Percentiles rank a stretch among this genome's conserved stretches.
Evolutionary conservation across 1,284 basidiomycete genomes (phyloP).

Genomic region (Ganoderma leucocontextum): DNA sequence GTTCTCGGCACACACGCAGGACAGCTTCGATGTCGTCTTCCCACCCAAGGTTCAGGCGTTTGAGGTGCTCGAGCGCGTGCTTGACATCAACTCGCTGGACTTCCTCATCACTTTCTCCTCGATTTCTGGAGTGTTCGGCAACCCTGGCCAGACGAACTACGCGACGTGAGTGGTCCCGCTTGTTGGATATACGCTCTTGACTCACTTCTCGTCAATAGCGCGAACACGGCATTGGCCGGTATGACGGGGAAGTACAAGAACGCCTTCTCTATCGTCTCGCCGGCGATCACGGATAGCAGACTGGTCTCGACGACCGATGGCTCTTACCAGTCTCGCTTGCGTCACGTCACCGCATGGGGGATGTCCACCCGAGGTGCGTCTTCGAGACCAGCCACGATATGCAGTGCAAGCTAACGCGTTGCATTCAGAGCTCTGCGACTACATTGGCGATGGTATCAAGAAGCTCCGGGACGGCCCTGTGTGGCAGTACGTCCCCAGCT

Average conservation of each 20-base stretch:
- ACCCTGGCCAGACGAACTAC: slow-evolving; percentile 52
- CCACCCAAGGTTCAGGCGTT: slow-evolving; percentile 44
- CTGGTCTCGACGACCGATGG: slow-evolving; percentile 23
- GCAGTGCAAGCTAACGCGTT: background rate
- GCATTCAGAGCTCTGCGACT: slow-evolving; percentile 41
- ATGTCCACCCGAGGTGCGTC: slow-evolving; percentile 34
- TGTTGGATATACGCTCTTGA: background rate
- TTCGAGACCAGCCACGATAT: background rate
- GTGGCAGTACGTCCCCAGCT: slow-evolving; percentile 42
- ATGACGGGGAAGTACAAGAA: slow-evolving; percentile 42
- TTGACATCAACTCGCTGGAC: slow-evolving; percentile 41
- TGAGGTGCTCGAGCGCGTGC: slow-evolving; percentile 34
- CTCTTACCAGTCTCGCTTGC: slow-evolving; percentile 24
- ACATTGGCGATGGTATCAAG: slow-evolving; percentile 40
- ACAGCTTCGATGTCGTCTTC: slow-evolving; percentile 42
- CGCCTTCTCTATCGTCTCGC: slow-evolving; percentile 47
- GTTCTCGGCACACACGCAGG: slow-evolving; percentile 43
- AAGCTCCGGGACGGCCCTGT: slow-evolving; percentile 34
- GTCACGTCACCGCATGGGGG: slow-evolving; percentile 39
- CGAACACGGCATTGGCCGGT: slow-evolving; percentile 47
- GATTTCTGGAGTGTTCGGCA: slow-evolving; percentile 46
- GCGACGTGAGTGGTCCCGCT: slow-evolving; percentile 40
- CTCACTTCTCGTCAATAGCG: slow-evolving; percentile 36
- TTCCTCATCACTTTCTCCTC: slow-evolving; percentile 50
- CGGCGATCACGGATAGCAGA: slow-evolving; percentile 43